A percentile compares a stretch with the other conserved stretches of the same genome.
phyloP scores from a whole-genome alignment of 345 rosid genomes.

The Citrus sp. region DNA sequence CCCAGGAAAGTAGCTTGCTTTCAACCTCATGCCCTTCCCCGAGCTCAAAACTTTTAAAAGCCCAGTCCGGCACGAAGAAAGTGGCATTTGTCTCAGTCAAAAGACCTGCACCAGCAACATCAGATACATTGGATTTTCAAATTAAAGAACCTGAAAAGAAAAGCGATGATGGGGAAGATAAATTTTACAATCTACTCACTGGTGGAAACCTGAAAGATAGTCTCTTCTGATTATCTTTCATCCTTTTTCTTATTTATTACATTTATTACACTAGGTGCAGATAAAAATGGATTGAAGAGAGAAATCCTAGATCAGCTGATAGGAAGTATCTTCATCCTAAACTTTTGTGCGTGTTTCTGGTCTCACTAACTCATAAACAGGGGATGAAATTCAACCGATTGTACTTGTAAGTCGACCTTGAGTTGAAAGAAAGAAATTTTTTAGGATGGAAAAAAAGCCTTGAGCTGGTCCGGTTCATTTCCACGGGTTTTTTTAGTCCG shows the following conservation, averaged over 20 bases:
- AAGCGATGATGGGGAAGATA: conserved; percentile 25
- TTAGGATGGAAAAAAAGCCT: too few species aligned
- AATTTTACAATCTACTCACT: conserved; percentile 45
- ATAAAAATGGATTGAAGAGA: neutral
- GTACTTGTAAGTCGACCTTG: neutral
- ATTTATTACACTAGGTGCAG: neutral
- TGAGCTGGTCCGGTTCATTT: too few species aligned
- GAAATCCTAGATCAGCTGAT: neutral
- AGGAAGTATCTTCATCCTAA: neutral
- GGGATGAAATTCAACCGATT: neutral
- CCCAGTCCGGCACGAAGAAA: conserved; percentile 23
- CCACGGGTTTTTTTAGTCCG: too few species aligned
- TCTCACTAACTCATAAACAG: neutral
- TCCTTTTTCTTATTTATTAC: neutral
- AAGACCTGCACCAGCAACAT: conserved; percentile 35
- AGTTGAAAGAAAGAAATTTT: neutral
- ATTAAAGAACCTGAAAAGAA: conserved; percentile 18
- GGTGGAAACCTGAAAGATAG: conserved; percentile 36
- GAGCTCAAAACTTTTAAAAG: conserved; percentile 7
- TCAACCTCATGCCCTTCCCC: conserved; percentile 15
- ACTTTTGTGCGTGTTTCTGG: neutral
- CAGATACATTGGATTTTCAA: conserved; percentile 19
- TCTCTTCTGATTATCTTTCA: conserved; percentile 21
- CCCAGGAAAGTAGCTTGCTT: conserved; percentile 7
- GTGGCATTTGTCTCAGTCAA: conserved; percentile 72